Evolutionary conservation across 2,329 filamentous ascomycete genomes (phyloP).

Genomic region (Claviceps pazoutovae): DNA sequence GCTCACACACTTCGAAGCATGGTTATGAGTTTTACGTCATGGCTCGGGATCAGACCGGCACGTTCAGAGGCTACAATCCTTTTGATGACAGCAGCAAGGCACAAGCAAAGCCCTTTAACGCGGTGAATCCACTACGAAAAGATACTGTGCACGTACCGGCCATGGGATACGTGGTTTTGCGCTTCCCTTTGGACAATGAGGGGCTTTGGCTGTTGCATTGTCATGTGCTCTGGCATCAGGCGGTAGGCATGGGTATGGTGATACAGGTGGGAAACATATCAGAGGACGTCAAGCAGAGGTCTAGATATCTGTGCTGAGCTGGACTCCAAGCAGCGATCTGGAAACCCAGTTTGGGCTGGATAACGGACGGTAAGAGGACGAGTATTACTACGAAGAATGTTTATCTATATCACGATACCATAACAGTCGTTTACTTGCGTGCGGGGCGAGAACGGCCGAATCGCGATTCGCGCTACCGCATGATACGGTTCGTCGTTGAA

Average conservation of each 20-base stretch:
- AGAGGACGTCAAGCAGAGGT: background rate
- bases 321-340: too few species aligned
- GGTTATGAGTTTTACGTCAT: conserved; percentile 10
- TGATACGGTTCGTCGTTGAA: too few species aligned
- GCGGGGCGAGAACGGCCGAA: too few species aligned
- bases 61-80: conserved; percentile 8
- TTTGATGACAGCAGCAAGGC: conserved; percentile 3
- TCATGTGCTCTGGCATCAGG: conserved; percentile 23
- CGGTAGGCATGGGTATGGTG: conserved; percentile 17
- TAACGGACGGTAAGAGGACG: too few species aligned
- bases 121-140: conserved; percentile 16
- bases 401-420: too few species aligned
- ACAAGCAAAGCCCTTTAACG: conserved; percentile 2
- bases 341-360: too few species aligned
- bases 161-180: conserved; percentile 21
- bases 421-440: too few species aligned
- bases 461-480: too few species aligned
- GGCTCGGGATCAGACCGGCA: conserved; percentile 2
- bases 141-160: conserved; percentile 19
- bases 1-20: conserved; percentile 6
- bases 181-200: conserved; percentile 21
- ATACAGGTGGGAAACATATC: conserved; percentile 7
- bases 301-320: background rate
- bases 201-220: conserved; percentile 26
- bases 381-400: too few species aligned